Conservation (phyloP, 2,329 filamentous ascomycete genomes). For the Fusarium nurragi region DNA sequence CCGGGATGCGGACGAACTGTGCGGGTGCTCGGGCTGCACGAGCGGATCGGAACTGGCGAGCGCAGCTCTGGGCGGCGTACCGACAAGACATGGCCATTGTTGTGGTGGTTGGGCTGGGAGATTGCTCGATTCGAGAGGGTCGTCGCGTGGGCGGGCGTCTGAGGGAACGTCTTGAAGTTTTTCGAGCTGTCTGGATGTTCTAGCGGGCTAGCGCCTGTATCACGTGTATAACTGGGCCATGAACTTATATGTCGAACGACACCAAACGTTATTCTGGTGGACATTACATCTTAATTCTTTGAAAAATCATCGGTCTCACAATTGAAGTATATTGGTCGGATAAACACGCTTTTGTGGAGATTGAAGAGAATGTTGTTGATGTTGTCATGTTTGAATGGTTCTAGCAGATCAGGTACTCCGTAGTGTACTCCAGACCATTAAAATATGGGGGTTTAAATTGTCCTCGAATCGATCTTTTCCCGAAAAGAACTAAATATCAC, state of each 20-base stretch:
- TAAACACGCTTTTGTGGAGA: not conserved
- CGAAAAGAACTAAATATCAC: not conserved
- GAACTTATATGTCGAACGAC: constrained; percentile 10
- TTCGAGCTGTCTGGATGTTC: constrained; percentile 51
- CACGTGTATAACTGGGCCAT: constrained; percentile 34
- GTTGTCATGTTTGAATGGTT: not conserved
- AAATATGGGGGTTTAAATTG: not conserved
- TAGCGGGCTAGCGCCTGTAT: constrained; percentile 34
- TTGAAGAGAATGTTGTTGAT: not conserved
- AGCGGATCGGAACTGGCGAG: constrained; percentile 66
- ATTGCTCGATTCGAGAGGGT: constrained; percentile 43
- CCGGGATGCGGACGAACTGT: constrained; percentile 57
- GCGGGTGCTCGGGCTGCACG: constrained; percentile 58
- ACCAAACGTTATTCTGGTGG: not conserved
- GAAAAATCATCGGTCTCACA: too few species aligned
- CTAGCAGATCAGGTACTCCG: too few species aligned
- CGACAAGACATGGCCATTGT: constrained; percentile 71
- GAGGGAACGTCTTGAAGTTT: constrained; percentile 52
- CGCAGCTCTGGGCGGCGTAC: constrained; percentile 71
- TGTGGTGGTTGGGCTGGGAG: constrained; percentile 42
- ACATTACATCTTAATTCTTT: not conserved
- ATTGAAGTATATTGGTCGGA: not conserved
- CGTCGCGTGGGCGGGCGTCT: constrained; percentile 46
- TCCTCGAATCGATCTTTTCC: not conserved
- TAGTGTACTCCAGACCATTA: not conserved